Conservation (phyloP, 1,284 basidiomycete genomes). For the Ustilago bromivora region DNA sequence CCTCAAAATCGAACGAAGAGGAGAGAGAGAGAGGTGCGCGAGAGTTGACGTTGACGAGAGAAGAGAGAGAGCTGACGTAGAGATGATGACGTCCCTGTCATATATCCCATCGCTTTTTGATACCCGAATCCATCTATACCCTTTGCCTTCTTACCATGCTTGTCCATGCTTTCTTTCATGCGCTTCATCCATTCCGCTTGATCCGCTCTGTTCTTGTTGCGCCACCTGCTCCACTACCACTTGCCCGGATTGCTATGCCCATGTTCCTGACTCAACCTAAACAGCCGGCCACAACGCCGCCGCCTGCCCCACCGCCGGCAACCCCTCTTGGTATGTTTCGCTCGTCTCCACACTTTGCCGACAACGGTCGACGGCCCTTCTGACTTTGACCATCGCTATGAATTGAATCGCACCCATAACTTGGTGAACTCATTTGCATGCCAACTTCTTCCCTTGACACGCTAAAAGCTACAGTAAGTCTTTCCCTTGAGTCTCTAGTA, state of each 20-base stretch:
- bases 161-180: slow-evolving; percentile 16
- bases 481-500: neutral
- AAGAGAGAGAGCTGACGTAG: slow-evolving; percentile 57
- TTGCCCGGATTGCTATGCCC: slow-evolving; percentile 1
- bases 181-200: neutral
- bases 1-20: neutral
- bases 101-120: slow-evolving; percentile 48
- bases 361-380: neutral
- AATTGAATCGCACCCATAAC: neutral
- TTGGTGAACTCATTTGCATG: neutral
- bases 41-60: slow-evolving; percentile 24
- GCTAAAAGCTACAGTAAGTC: slow-evolving; percentile 38
- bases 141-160: slow-evolving; percentile 2
- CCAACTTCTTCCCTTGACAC: neutral
- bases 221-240: neutral
- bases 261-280: slow-evolving; percentile 1
- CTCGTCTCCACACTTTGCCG: too few relatives aligned
- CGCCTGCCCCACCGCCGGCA: slow-evolving; percentile 64
- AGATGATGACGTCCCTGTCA: slow-evolving; percentile 54
- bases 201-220: neutral
- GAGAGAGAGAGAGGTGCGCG: slow-evolving; percentile 31
- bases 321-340: slow-evolving; percentile 59
- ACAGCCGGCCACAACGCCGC: slow-evolving; percentile 67
- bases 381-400: slow-evolving; percentile 1
- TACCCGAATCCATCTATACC: slow-evolving; percentile 38